Conservation (phyloP, 2,329 filamentous ascomycete genomes). For the Magnaporthiopsis poae region DNA sequence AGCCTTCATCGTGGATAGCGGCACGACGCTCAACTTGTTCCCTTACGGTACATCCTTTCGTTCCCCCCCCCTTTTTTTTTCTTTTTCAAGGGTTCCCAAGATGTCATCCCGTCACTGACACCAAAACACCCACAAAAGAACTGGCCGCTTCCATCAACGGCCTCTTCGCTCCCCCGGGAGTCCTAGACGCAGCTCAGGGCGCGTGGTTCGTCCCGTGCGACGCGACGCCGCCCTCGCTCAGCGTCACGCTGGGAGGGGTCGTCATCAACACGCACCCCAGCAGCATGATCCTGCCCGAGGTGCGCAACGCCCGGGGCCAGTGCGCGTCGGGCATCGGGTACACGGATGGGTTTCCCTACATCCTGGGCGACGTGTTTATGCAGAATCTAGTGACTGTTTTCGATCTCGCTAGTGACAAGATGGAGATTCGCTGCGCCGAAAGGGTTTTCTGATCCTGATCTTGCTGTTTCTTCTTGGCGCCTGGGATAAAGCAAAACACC, state of each 20-base stretch:
- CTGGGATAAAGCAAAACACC: too few relatives aligned
- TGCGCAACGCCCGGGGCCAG: constrained; percentile 15
- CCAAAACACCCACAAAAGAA: constrained; percentile 9
- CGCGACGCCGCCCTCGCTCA: constrained; percentile 19
- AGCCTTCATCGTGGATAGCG: constrained; percentile 23
- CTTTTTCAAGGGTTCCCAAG: background rate
- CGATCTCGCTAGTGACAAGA: constrained; percentile 20
- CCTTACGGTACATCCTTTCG: constrained; percentile 14
- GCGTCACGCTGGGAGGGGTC: constrained; percentile 21
- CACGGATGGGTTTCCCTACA: constrained; percentile 12
- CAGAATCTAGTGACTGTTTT: constrained; percentile 19
- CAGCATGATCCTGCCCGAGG: constrained; percentile 24
- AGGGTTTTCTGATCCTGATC: constrained; percentile 8
- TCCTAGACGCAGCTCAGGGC: constrained; percentile 14
- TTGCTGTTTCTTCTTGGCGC: too few relatives aligned
- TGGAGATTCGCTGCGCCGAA: constrained; percentile 23
- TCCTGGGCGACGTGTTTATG: constrained; percentile 19
- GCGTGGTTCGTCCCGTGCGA: constrained; percentile 20
- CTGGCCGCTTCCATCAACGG: constrained; percentile 21
- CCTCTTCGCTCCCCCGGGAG: constrained; percentile 19
- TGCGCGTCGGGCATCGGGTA: constrained; percentile 19
- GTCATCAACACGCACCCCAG: constrained; percentile 21
- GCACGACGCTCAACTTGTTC: constrained; percentile 23
- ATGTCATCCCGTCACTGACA: background rate
- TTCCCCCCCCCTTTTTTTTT: too few relatives aligned